phyloP scores from a whole-genome alignment of 306 rosid genomes.

The Cucurbita pepo region DNA sequence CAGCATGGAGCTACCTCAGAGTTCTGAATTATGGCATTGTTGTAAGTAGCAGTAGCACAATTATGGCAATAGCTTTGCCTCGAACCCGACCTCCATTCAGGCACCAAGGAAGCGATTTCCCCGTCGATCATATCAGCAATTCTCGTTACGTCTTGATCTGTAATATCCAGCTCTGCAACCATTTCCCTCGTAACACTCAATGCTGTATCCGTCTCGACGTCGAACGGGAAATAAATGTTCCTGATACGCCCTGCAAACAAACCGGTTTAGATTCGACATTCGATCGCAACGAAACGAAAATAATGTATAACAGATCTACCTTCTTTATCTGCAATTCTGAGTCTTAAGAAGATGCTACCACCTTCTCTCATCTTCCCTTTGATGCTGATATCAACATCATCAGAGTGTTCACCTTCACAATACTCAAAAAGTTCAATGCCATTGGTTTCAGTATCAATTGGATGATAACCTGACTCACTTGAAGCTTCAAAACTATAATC shows the following conservation, averaged over 20 bases:
- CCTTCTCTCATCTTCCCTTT: constrained; percentile 9
- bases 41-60: constrained; percentile 40
- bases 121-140: constrained; percentile 75
- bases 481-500: constrained; percentile 32
- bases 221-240: constrained; percentile 85
- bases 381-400: constrained; percentile 7
- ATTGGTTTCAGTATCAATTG: not conserved
- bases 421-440: constrained; percentile 10
- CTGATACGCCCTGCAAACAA: constrained; percentile 5
- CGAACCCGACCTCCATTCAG: constrained; percentile 59
- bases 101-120: constrained; percentile 68
- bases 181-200: constrained; percentile 73
- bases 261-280: not conserved
- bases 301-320: not conserved
- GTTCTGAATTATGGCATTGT: constrained; percentile 30
- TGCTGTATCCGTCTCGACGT: constrained; percentile 71
- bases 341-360: constrained; percentile 11
- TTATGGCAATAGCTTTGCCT: constrained; percentile 41
- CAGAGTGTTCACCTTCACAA: constrained; percentile 7
- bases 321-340: constrained; percentile 12
- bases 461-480: constrained; percentile 8
- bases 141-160: constrained; percentile 56
- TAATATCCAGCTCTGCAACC: constrained; percentile 81
- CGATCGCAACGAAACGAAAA: not conserved
- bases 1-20: constrained; percentile 36